Base-by-base conservation (phyloP, 1,139 yeast species). In the Blastobotrys aristatus region DNA sequence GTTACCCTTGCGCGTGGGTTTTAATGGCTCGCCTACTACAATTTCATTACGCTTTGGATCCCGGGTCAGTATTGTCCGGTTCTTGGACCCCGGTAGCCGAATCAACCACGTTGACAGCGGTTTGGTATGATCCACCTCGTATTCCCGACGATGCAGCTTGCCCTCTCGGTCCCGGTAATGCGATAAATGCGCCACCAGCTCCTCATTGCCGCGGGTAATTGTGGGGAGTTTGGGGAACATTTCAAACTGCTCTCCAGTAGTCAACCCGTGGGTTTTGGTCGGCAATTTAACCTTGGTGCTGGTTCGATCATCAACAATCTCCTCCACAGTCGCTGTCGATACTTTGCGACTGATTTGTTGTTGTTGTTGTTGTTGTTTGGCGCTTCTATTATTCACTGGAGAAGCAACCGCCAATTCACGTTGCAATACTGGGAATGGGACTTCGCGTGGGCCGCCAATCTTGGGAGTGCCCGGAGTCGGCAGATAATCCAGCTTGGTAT, bases 91-190 rank as follows among this genome's bases (percentile, higher is more conserved):
- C 7, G 48, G 48, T 7, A 45, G 16, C 13, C 44, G 37, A 32
- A 45, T 16, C 13, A 45, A 30, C 37, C 48, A 45, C 16, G 32
- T 40, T 22, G 36, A 27, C 4, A 45, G 24, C 13, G 44, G 40
- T 30, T 35, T 33, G 2, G 39, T 16, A 24, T 45, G 27, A 31
- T 45, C 48, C 20, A 45, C 34, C 22, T 45, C 48, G 22, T 29
- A 45, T 22, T 45, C 48, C 17, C 48, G 34, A 11, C 35, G 26
- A 36, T 45, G 44, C 27, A 45, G 26, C 6, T 29, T 29, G 17
- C 43, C 44, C 11, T 21, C 30, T 18, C 40, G 40, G 29, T 38
- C 47, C 5, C 33, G 21, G 14, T 45, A 45, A 24, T 40, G 44
- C n/a, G 44, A 27, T 7, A 35, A 21, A 35, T 36, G 44, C 10